A percentile compares a stretch with the other conserved stretches of the same genome.
These are phyloP conservation scores for Calonectria pseudoturangicola DNA, from an alignment of 2,329 filamentous ascomycete genomes.

Conservation along the genomic window DNA sequence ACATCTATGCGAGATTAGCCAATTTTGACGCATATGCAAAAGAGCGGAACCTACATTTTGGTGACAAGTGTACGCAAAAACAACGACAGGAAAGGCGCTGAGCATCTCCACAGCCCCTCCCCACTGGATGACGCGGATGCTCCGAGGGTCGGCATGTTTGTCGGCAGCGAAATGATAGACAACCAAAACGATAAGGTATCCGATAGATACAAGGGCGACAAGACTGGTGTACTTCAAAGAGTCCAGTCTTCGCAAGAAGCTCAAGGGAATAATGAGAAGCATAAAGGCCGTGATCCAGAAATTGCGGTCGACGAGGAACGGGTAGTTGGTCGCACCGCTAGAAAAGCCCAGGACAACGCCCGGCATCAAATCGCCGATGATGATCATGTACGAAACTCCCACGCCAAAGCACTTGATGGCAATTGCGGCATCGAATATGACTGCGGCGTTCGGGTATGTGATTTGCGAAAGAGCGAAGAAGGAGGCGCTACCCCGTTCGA, in stretches of 20 bases:
- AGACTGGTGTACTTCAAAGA: slow-evolving; percentile 98
- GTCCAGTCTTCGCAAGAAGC: slow-evolving; percentile 92
- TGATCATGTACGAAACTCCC: slow-evolving; percentile 97
- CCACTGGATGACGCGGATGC: slow-evolving; percentile 86
- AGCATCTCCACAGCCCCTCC: slow-evolving; percentile 86
- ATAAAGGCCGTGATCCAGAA: slow-evolving; percentile 99
- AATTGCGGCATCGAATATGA: slow-evolving; percentile 96
- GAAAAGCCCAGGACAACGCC: slow-evolving; percentile 91
- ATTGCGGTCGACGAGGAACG: slow-evolving; percentile 89
- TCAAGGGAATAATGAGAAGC: slow-evolving; percentile 95
- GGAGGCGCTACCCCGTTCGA: slow-evolving; percentile 90
- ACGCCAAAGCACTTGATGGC: slow-evolving; percentile 99
- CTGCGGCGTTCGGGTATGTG: slow-evolving; percentile 96
- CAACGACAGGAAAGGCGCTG: slow-evolving; percentile 93
- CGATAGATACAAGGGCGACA: slow-evolving; percentile 92
- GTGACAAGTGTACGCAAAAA: slow-evolving; percentile 99
- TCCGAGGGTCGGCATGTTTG: slow-evolving; percentile 82
- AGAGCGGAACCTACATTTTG: slow-evolving; percentile 82
- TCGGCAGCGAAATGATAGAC: slow-evolving; percentile 94
- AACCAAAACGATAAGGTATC: slow-evolving; percentile 93
- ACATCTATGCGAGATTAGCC: slow-evolving; percentile 80
- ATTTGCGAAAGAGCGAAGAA: slow-evolving; percentile 98
- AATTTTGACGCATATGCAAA: background rate
- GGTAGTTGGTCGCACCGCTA: slow-evolving; percentile 74
- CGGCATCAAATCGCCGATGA: slow-evolving; percentile 98